Base-by-base conservation (phyloP, 495 filamentous ascomycete genomes). In the Talaromyces ruber region DNA sequence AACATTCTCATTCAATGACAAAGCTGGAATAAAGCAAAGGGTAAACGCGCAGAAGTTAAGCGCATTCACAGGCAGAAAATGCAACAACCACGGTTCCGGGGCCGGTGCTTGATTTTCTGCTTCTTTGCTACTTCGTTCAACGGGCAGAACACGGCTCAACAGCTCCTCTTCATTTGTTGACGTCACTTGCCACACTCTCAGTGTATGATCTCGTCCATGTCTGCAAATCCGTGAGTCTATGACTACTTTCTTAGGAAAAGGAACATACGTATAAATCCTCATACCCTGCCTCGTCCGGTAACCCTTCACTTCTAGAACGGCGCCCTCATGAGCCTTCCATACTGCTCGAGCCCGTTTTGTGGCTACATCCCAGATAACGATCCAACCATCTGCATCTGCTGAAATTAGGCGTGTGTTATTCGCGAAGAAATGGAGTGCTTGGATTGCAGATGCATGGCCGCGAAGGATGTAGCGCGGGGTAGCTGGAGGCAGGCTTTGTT, bases 11-110 rank as follows among this genome's bases (percentile, higher is more conserved):
- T 25, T 32, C n/a, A n/a, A n/a, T 14, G 37, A 4, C n/a, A 59
- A 22, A 22, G 56, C 56, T 24, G 67, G 61, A 52, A 70, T 63
- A 37, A 58, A 63, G 11, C 84, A 88, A 62, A 85, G 83, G 4
- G 89, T 83, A 70, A 98, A 98, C 1, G 90, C 85, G 66, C 94
- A 98, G 69, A 98, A 98, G 72, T 97, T 98, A 71, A 98, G 82
- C 16, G 94, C 90, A 70, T 97, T 97, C 45, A 98, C 90, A 29
- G 88, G 77, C 5, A 98, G 72, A 32, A 89, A 83, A 77, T 95
- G 84, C 34, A 97, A 74, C 4, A 98, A 74, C 92, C 92, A 96
- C 16, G 94, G 94, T 68, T 89, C 82, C 24, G 77, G 79, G 58
- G 67, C 52, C 54, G 64, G 58, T 16, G 0, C 6, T 28, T 29